Conservation (phyloP, 2,329 filamentous ascomycete genomes). For the Colletotrichum sp. region DNA sequence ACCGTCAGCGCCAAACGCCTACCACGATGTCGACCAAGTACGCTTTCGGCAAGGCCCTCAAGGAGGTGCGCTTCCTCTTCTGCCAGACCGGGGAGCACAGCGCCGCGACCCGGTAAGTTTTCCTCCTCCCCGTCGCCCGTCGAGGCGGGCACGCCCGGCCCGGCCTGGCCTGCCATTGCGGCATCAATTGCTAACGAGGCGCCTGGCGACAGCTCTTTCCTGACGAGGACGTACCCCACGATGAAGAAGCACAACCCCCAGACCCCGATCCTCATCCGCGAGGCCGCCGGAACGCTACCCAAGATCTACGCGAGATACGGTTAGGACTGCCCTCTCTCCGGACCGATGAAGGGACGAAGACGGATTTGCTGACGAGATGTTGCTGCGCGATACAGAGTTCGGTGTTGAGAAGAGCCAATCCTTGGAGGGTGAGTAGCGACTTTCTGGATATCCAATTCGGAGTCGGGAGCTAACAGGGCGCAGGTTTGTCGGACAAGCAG, state of each 20-base stretch:
- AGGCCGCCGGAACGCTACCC: slow-evolving; percentile 84
- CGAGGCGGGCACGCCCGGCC: neutral
- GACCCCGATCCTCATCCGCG: slow-evolving; percentile 92
- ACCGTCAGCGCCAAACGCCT: slow-evolving; percentile 8
- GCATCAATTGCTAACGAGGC: slow-evolving; percentile 21
- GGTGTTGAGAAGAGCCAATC: slow-evolving; percentile 63
- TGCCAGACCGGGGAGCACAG: slow-evolving; percentile 94
- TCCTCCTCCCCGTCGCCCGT: neutral
- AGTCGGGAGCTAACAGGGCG: neutral
- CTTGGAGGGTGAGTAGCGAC: slow-evolving; percentile 48
- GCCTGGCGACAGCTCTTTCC: slow-evolving; percentile 71
- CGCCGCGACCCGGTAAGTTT: slow-evolving; percentile 80
- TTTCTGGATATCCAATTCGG: slow-evolving; percentile 10
- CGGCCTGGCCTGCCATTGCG: neutral
- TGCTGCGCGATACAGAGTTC: slow-evolving; percentile 45
- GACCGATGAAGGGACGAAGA: neutral
- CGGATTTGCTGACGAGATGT: slow-evolving; percentile 23
- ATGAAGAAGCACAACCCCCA: slow-evolving; percentile 99
- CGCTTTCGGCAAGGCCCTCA: slow-evolving; percentile 85
- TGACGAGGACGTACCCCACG: slow-evolving; percentile 89
- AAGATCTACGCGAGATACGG: slow-evolving; percentile 93
- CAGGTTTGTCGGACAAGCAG: slow-evolving; percentile 63
- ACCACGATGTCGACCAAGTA: slow-evolving; percentile 83
- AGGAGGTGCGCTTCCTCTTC: slow-evolving; percentile 96
- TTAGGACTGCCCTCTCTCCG: slow-evolving; percentile 46